A percentile compares a stretch with the other conserved stretches of the same genome.
Conservation (phyloP, 2,329 filamentous ascomycete genomes). For the Cladophialophora psammophila region DNA sequence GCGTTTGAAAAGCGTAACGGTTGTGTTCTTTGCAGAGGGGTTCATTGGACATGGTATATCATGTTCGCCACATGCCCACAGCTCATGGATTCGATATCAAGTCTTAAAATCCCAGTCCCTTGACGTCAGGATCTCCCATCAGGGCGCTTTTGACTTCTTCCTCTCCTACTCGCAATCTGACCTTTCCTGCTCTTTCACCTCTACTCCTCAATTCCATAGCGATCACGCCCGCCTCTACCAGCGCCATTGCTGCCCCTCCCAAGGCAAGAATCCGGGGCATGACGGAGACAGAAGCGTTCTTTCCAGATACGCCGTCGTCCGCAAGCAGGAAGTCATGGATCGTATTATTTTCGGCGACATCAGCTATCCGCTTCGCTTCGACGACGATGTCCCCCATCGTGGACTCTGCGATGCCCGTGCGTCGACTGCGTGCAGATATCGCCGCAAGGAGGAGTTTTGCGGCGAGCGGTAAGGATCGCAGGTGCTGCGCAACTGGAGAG, state of each 20-base stretch:
- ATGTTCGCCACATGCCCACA: conserved; percentile 6
- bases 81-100: conserved; percentile 13
- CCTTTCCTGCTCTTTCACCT: conserved; percentile 85
- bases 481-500: conserved; percentile 87
- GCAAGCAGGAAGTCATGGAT: conserved; percentile 67
- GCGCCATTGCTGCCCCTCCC: conserved; percentile 76
- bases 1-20: neutral
- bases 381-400: conserved; percentile 88
- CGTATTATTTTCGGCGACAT: conserved; percentile 63
- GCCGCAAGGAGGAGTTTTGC: conserved; percentile 87
- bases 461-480: conserved; percentile 80
- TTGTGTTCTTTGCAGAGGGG: neutral
- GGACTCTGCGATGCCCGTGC: conserved; percentile 86
- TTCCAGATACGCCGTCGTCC: conserved; percentile 38
- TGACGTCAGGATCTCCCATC: conserved; percentile 85
- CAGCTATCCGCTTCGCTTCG: conserved; percentile 75
- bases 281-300: conserved; percentile 40
- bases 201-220: conserved; percentile 77
- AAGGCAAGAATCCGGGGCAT: conserved; percentile 64
- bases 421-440: conserved; percentile 76
- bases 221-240: conserved; percentile 87
- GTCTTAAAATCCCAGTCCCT: conserved; percentile 70
- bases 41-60: neutral
- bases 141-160: conserved; percentile 91
- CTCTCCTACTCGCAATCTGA: conserved; percentile 84